Base-by-base conservation (phyloP, 2,329 filamentous ascomycete genomes). In the Dactylellina parvicollis region DNA sequence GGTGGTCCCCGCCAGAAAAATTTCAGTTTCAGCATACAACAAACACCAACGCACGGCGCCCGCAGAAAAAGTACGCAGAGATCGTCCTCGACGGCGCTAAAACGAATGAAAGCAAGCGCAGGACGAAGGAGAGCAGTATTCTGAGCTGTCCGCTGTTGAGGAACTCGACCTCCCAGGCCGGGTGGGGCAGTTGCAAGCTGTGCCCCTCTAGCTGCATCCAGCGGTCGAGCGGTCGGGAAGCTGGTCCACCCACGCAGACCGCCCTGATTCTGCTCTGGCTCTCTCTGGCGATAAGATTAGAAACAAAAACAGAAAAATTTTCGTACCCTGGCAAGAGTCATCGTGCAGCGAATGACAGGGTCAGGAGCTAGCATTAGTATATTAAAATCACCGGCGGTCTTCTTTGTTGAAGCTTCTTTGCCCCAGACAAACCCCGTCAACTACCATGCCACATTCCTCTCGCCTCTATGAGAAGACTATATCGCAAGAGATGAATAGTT, bases 301-400 rank as follows among this genome's bases (percentile, higher is more conserved):
- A 59, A 64, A 52, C 52, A 54, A 50, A 64, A 44, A 57, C n/a
- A n/a, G n/a, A 64, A 72, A 64, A 59, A 54, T 71, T 69, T 65
- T 56, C 44, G 18, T 59, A 56, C 59, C 67, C 67, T 65, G 59
- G 50, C 59, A 36, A 49, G 67, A 72, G 67, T 72, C 67, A 65
- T 65, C 34, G 30, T 56, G 56, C 56, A 49, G 54, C 32, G 18
- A 57, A 49, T 30, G 28, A 56, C 49, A 14, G 12, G 20, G 36
- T 52, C 24, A 30, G 44, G 22, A 26, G 24, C 5, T 12, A 47
- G 30, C 56, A 22, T 26, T 10, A n/a, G n/a, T 42, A 30, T 40
- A 20, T 22, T 49, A 3, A 5, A 20, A 10, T 12, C 14, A 4
- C 32, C 26, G 22, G 9, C 26, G 12, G 20, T 10, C 50, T 47